Conservation (phyloP, 139 green algal species). For the Zygnema circumcarinatum region DNA sequence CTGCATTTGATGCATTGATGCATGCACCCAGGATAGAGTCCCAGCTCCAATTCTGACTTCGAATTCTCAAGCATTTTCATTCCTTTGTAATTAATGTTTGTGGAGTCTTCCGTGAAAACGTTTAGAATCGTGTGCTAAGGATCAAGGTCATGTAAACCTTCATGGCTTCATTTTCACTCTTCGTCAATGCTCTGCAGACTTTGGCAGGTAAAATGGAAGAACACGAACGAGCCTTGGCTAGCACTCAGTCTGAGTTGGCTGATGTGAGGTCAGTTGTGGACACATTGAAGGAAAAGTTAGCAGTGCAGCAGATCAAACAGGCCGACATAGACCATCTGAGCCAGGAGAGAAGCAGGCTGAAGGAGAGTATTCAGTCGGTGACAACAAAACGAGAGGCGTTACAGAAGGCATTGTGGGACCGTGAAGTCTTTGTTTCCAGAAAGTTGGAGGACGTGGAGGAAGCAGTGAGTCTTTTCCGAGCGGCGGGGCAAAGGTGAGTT, state of each 20-base stretch:
- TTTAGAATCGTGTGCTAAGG: too few relatives aligned
- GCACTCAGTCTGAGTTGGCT: slow-evolving; percentile 64
- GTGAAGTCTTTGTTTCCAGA: slow-evolving; percentile 64
- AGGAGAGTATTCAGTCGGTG: slow-evolving; percentile 69
- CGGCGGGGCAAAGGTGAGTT: slow-evolving; percentile 17
- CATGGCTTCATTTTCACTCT: too few relatives aligned
- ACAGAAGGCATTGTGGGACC: slow-evolving; percentile 72
- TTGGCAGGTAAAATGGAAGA: slow-evolving; percentile 19
- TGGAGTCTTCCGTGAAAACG: too few relatives aligned
- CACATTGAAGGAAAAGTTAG: slow-evolving; percentile 61
- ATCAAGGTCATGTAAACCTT: too few relatives aligned
- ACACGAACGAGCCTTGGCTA: slow-evolving; percentile 3
- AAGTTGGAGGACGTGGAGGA: slow-evolving; percentile 38
- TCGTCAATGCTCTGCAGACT: too few relatives aligned
- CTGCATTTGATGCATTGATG: too few relatives aligned
- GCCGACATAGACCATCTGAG: slow-evolving; percentile 60
- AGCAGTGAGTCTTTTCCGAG: slow-evolving; percentile 19
- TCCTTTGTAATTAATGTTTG: too few relatives aligned
- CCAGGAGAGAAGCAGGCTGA: slow-evolving; percentile 73
- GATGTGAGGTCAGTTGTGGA: slow-evolving; percentile 63
- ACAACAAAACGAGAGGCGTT: slow-evolving; percentile 70
- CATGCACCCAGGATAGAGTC: too few relatives aligned
- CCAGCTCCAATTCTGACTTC: too few relatives aligned
- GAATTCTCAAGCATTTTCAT: too few relatives aligned
- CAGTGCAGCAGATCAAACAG: slow-evolving; percentile 49